These are phyloP conservation scores for Domatiomyces catenatus DNA, from an alignment of 2,329 filamentous ascomycete species.

Conservation along the genomic window DNA sequence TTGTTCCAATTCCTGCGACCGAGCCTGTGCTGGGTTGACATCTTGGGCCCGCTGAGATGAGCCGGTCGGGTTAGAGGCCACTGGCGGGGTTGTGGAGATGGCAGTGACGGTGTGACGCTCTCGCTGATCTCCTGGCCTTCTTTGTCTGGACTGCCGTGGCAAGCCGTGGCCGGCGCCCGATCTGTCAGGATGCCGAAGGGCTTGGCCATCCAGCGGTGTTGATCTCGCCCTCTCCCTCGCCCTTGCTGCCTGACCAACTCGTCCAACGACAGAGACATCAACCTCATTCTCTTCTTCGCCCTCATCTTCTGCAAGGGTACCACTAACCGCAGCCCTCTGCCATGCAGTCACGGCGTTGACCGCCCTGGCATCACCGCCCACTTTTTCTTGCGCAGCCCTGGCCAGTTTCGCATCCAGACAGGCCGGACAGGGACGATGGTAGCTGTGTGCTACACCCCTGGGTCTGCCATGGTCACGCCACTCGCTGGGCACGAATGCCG, in stretches of 20 bases:
- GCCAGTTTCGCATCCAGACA: not conserved
- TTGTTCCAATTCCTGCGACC: not conserved
- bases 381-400: not conserved
- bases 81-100: not conserved
- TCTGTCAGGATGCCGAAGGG: not conserved
- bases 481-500: not conserved
- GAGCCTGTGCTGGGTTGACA: not conserved
- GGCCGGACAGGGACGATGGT: not conserved
- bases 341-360: not conserved
- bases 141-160: not conserved
- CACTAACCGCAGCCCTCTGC: not conserved
- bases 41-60: not conserved
- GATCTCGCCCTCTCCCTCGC: not conserved
- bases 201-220: not conserved
- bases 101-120: not conserved
- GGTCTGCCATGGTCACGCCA: not conserved
- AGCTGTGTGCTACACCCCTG: not conserved
- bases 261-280: not conserved
- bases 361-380: not conserved
- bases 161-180: not conserved
- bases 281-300: not conserved
- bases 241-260: not conserved
- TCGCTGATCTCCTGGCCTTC: not conserved
- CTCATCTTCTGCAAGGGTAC: not conserved
- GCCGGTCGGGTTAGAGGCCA: not conserved